These are phyloP conservation scores for Fusarium bulbicola DNA, from an alignment of 2,329 filamentous ascomycete species.

Conservation along the genomic window DNA sequence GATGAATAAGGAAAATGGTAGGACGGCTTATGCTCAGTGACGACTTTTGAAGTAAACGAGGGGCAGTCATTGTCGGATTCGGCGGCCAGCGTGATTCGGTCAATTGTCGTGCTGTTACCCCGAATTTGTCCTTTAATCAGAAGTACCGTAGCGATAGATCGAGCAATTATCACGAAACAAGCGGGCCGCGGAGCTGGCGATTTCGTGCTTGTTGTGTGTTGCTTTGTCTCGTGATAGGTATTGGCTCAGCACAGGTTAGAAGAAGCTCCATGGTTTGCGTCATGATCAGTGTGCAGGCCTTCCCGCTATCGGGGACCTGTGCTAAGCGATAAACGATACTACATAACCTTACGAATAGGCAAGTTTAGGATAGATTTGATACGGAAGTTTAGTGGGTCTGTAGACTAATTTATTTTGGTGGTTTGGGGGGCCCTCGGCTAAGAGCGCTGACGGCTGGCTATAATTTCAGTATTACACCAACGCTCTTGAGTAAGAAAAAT, in stretches of 20 bases:
- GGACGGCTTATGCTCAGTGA: not conserved
- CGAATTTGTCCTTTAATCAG: not conserved
- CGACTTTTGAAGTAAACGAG: slow-evolving; percentile 29
- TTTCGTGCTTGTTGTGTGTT: not conserved
- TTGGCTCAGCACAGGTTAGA: not conserved
- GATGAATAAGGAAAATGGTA: slow-evolving; percentile 1
- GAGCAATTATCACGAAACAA: not conserved
- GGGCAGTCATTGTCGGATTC: slow-evolving; percentile 29
- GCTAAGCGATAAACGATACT: not conserved
- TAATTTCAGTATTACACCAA: not conserved
- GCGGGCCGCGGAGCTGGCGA: not conserved
- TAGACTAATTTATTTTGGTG: not conserved
- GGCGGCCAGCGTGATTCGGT: not conserved
- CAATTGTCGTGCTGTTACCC: not conserved
- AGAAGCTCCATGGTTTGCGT: slow-evolving; percentile 28
- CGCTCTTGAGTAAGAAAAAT: not conserved
- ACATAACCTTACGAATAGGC: not conserved
- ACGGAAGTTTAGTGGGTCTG: not conserved
- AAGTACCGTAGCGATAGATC: not conserved
- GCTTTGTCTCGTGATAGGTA: slow-evolving; percentile 16
- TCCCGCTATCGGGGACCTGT: slow-evolving; percentile 3
- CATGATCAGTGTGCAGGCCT: slow-evolving; percentile 1
- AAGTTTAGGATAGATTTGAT: not conserved
- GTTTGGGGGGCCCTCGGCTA: not conserved
- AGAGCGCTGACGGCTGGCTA: not conserved